phyloP scores from a whole-genome alignment of 176 grass and related monocot genomes.

The Eremochloa ophiuroides region DNA sequence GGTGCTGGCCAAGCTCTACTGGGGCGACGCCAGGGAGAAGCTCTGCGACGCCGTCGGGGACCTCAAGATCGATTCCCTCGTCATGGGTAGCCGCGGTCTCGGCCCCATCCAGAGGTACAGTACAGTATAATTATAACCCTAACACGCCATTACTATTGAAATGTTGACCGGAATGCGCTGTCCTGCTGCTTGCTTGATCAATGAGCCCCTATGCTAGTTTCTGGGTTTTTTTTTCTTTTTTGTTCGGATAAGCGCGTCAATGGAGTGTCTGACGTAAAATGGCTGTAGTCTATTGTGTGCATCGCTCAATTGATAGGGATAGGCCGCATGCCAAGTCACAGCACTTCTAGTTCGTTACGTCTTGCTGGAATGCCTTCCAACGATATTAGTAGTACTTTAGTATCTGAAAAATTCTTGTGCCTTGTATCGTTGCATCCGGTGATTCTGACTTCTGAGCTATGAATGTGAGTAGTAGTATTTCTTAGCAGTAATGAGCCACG shows the following conservation, averaged over 20 bases:
- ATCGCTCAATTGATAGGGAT: not conserved
- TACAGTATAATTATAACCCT: too few relatives aligned
- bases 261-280: not conserved
- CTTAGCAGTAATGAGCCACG: not conserved
- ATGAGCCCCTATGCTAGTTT: not conserved
- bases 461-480: not conserved
- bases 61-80: conserved; percentile 59
- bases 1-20: conserved; percentile 77
- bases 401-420: not conserved
- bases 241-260: not conserved
- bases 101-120: conserved; percentile 69
- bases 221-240: not conserved
- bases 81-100: conserved; percentile 89
- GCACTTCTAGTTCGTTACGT: not conserved
- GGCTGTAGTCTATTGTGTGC: not conserved
- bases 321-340: not conserved
- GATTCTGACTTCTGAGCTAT: not conserved
- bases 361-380: not conserved
- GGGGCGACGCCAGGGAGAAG: conserved; percentile 95
- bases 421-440: not conserved
- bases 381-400: not conserved
- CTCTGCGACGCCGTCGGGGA: conserved; percentile 71
- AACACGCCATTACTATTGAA: too few relatives aligned
- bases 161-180: not conserved
- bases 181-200: not conserved